phyloP scores from a whole-genome alignment of 2,329 filamentous ascomycete species.

The Cladosporium sp. region DNA sequence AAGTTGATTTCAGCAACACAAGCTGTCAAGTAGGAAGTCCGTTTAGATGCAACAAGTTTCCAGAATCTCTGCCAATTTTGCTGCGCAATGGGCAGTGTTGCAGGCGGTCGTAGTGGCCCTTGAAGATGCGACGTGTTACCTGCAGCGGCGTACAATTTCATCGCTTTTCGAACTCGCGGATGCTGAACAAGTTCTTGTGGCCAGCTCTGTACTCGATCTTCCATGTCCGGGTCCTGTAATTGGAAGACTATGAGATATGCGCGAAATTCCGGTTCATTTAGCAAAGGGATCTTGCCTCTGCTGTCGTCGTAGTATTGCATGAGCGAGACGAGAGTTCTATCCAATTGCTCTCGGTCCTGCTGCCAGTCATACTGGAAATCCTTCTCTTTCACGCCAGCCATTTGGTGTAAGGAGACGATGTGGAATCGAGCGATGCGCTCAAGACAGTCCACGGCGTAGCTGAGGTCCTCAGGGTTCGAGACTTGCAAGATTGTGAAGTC shows the following conservation, averaged over 20 bases:
- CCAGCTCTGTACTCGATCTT: slow-evolving; percentile 56
- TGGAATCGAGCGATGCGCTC: slow-evolving; percentile 63
- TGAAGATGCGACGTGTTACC: slow-evolving; percentile 50
- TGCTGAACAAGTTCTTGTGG: slow-evolving; percentile 48
- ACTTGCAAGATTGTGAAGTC: slow-evolving; percentile 62
- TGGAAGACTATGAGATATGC: slow-evolving; percentile 59
- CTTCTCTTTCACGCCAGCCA: slow-evolving; percentile 48
- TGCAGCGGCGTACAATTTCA: slow-evolving; percentile 55
- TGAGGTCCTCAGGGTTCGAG: slow-evolving; percentile 52
- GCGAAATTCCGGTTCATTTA: slow-evolving; percentile 60
- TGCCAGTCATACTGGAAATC: slow-evolving; percentile 51
- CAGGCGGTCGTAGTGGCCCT: slow-evolving; percentile 47
- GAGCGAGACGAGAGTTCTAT: slow-evolving; percentile 58
- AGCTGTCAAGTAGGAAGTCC: slow-evolving; percentile 59
- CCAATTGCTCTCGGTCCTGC: slow-evolving; percentile 62
- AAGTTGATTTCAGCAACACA: slow-evolving; percentile 63
- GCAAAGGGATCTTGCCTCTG: slow-evolving; percentile 45
- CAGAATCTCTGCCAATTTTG: slow-evolving; percentile 58
- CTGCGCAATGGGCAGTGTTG: slow-evolving; percentile 50
- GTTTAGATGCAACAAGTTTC: slow-evolving; percentile 50
- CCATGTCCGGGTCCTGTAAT: slow-evolving; percentile 52
- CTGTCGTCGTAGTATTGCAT: slow-evolving; percentile 59
- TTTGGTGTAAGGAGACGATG: slow-evolving; percentile 57
- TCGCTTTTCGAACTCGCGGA: slow-evolving; percentile 51
- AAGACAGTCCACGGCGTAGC: slow-evolving; percentile 55